These are phyloP conservation scores for Mycena sanguinolenta DNA, from an alignment of 768 basidiomycete genomes.

Conservation along the genomic window DNA sequence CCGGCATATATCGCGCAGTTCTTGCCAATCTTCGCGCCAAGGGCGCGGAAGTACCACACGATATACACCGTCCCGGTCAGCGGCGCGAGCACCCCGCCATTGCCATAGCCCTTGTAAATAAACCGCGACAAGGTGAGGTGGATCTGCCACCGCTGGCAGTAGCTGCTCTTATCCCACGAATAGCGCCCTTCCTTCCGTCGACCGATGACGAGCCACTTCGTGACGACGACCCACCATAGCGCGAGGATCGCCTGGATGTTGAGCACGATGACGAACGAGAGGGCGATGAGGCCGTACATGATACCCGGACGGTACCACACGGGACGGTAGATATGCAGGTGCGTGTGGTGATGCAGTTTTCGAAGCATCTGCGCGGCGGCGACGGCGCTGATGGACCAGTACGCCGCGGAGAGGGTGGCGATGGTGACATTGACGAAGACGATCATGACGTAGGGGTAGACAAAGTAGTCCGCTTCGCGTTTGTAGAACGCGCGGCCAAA, in stretches of 20 bases:
- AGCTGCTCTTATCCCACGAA: slow-evolving; percentile 62
- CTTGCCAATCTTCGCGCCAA: slow-evolving; percentile 59
- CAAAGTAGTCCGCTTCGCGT: slow-evolving; percentile 54
- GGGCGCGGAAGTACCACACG: slow-evolving; percentile 59
- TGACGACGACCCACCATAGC: slow-evolving; percentile 55
- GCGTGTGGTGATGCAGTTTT: slow-evolving; percentile 46
- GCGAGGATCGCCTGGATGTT: slow-evolving; percentile 53
- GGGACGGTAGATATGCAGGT: slow-evolving; percentile 50
- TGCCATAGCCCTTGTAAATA: slow-evolving; percentile 57
- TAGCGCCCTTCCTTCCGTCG: slow-evolving; percentile 53
- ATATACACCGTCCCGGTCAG: slow-evolving; percentile 58
- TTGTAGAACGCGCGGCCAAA: slow-evolving; percentile 61
- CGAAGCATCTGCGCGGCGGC: slow-evolving; percentile 54
- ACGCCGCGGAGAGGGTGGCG: slow-evolving; percentile 52
- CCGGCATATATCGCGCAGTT: slow-evolving; percentile 57
- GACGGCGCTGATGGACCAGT: slow-evolving; percentile 58
- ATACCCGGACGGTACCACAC: slow-evolving; percentile 56
- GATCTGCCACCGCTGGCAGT: slow-evolving; percentile 66
- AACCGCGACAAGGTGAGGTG: slow-evolving; percentile 54
- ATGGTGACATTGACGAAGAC: slow-evolving; percentile 54
- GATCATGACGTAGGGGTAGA: slow-evolving; percentile 55
- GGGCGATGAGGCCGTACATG: slow-evolving; percentile 55
- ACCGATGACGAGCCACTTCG: slow-evolving; percentile 61
- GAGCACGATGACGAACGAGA: slow-evolving; percentile 54
- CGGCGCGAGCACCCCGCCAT: slow-evolving; percentile 55